A percentile compares a stretch with the other conserved stretches of the same genome.
Conservation (phyloP, 1,284 basidiomycete species). For the Cryptococcus depauperatus region DNA sequence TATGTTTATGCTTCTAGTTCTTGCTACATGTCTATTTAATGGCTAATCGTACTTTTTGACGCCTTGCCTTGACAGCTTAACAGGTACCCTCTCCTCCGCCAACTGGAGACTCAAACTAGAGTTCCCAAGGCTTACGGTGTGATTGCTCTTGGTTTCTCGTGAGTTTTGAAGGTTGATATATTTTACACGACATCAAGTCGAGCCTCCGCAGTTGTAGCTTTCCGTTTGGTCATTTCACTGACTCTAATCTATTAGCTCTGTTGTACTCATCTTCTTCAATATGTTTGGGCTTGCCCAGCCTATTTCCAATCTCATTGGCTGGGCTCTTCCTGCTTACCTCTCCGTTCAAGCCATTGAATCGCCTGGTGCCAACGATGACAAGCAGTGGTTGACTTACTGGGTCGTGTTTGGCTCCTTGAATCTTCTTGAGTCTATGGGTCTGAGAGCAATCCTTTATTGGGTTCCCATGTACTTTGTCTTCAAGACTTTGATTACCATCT, state of each 20-base stretch:
- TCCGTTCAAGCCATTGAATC: constrained; percentile 46
- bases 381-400: constrained; percentile 48
- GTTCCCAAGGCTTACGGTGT: constrained; percentile 89
- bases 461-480: constrained; percentile 69
- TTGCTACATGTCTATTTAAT: neutral
- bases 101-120: constrained; percentile 80
- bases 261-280: constrained; percentile 47
- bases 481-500: constrained; percentile 81
- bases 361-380: constrained; percentile 46
- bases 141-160: constrained; percentile 61
- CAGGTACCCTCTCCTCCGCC: constrained; percentile 78
- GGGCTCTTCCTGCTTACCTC: constrained; percentile 47
- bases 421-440: constrained; percentile 43
- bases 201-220: neutral
- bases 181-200: neutral
- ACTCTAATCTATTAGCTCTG: constrained; percentile 18
- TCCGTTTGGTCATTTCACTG: neutral
- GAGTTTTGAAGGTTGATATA: constrained; percentile 17
- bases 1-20: constrained; percentile 42
- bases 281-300: constrained; percentile 45
- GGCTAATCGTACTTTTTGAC: neutral
- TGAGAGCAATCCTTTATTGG: constrained; percentile 44
- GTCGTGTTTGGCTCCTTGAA: constrained; percentile 45
- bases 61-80: constrained; percentile 62
- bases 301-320: constrained; percentile 47